Base-by-base conservation (phyloP, 2,329 filamentous ascomycete species). In the Leptoxyphium fumago region DNA sequence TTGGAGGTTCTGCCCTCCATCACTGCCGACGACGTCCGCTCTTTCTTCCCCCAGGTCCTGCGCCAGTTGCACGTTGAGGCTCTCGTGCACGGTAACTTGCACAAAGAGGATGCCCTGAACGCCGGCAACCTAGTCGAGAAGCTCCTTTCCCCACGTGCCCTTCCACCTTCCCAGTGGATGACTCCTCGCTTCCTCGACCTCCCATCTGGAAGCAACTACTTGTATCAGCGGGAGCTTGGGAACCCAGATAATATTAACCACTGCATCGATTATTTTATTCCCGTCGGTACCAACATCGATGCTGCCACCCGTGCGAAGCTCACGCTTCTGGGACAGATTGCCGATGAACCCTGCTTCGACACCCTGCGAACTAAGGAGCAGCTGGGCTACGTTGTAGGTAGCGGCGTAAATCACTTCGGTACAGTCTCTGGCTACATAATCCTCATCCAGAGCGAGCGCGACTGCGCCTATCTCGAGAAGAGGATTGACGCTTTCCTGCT, bases 331-430 rank as follows among this genome's bases (percentile, higher is more conserved):
- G 82, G 85, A 21, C 91, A 96, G 63, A 83, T 98, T 66, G 80
- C 86, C 0, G 84, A 94, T 45, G 91, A 98, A 65, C 88, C 88
- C 3, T 83, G 83, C 8, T 98, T 96, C 59, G 86, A 98, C 63
- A 87, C 94, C 61, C 73, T 98, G 7, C 78, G 91, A 41, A 96
- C 91, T 38, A 95, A 96, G 64, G 89, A 98, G 62, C 89, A 98
- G 64, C 80, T 98, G 6, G 91, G 91, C 10, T 98, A 98, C 55
- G 84, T 98, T 43, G 89, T 98, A 1, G 94, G 89, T 64, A 89
- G 84, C 41, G 84, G 86, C 26, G 72, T 78, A 34, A 74, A 75
- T 43, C 77, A 82, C 44, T 68, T 78, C n/a, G 87, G 83, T 1
- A 89, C 82, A 0, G 81, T 85, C 55, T 59, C 62, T 1, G 85